Percentiles rank a stretch among this genome's conserved stretches.
Evolutionary conservation across 192 early-diverging fungal genomes (phyloP).

Genomic region (Pilaira anomala): DNA sequence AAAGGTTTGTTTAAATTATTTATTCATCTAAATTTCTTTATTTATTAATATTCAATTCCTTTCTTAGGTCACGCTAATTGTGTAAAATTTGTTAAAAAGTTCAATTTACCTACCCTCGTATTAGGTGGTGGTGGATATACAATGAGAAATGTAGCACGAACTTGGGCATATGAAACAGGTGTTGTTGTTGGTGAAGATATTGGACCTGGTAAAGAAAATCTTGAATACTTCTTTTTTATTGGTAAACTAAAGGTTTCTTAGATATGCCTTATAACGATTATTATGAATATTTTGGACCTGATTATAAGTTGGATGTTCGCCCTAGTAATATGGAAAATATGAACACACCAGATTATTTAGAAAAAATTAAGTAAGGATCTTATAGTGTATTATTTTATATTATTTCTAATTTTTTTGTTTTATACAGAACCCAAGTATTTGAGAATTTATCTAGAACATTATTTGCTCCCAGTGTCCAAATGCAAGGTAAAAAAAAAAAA

Average conservation of each 20-base stretch:
- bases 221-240: neutral
- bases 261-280: constrained; percentile 87
- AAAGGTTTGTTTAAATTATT: constrained; percentile 41
- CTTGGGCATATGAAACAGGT: constrained; percentile 95
- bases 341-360: constrained; percentile 84
- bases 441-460: constrained; percentile 64
- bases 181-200: constrained; percentile 74
- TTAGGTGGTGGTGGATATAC: constrained; percentile 98
- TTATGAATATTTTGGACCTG: constrained; percentile 88
- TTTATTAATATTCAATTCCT: neutral
- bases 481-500: constrained; percentile 50
- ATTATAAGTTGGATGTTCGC: constrained; percentile 84
- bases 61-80: constrained; percentile 81
- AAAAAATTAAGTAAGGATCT: constrained; percentile 67
- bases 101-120: constrained; percentile 88
- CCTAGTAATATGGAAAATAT: constrained; percentile 86
- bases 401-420: neutral
- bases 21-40: too few species aligned
- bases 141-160: constrained; percentile 92
- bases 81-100: constrained; percentile 86
- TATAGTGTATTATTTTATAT: neutral
- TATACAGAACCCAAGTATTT: constrained; percentile 51
- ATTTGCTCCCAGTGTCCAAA: constrained; percentile 77
- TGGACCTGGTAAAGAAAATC: constrained; percentile 47
- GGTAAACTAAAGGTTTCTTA: too few species aligned